A percentile compares a stretch with the other conserved stretches of the same genome.
These are phyloP conservation scores for Cercophora scortea DNA, from an alignment of 495 filamentous ascomycete species.

Conservation along the genomic window DNA sequence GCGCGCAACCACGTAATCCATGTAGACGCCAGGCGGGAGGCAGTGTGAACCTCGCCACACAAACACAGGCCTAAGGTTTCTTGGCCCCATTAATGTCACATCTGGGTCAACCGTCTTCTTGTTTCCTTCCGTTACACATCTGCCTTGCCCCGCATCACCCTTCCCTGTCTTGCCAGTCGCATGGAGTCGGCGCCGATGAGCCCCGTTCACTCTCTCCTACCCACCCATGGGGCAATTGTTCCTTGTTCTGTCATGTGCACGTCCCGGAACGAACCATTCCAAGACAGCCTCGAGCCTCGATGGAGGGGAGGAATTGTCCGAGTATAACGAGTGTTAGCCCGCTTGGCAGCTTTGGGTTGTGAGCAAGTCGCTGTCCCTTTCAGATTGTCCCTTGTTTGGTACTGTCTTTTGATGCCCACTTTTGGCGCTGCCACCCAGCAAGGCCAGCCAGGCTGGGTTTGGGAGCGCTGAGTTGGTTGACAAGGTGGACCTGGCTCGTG, in stretches of 20 bases:
- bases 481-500: slow-evolving; percentile 43
- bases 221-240: too few relatives aligned
- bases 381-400: not conserved
- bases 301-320: not conserved
- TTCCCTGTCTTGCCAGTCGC: too few relatives aligned
- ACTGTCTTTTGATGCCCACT: slow-evolving; percentile 6
- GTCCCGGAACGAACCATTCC: too few relatives aligned
- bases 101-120: slow-evolving; percentile 3
- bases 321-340: not conserved
- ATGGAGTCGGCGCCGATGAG: too few relatives aligned
- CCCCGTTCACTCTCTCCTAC: too few relatives aligned
- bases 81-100: not conserved
- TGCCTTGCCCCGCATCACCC: not conserved
- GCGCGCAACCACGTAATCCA: slow-evolving; percentile 6
- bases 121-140: slow-evolving; percentile 1
- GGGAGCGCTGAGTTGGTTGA: slow-evolving; percentile 29
- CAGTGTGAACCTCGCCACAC: slow-evolving; percentile 3
- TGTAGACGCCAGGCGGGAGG: not conserved
- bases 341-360: not conserved
- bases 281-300: slow-evolving; percentile 1
- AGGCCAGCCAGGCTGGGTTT: slow-evolving; percentile 11
- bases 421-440: slow-evolving; percentile 12
- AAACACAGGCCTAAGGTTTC: not conserved
- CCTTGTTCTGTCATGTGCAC: too few relatives aligned
- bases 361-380: too few relatives aligned